Evolutionary conservation across 352 stramenopile genomes (phyloP).

Genomic region (Pythium dissimile): DNA sequence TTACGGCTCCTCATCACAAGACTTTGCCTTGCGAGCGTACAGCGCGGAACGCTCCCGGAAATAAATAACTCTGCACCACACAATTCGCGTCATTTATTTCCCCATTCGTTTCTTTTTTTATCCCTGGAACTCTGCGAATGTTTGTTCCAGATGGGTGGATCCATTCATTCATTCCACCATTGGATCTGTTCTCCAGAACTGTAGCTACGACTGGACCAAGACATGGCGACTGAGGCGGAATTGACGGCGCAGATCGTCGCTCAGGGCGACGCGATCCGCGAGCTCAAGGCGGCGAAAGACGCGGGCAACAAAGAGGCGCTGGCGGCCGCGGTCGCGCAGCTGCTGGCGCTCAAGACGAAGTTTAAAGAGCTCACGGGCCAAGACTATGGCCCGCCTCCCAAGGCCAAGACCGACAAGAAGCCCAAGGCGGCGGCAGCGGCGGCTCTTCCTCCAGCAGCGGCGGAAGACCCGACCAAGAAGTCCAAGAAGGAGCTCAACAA

Average conservation of each 20-base stretch:
- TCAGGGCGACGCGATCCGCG: slow-evolving; percentile 70
- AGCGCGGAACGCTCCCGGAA: slow-evolving; percentile 16
- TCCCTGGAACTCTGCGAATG: not conserved
- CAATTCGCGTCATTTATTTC: slow-evolving; percentile 7
- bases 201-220: too few species aligned
- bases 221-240: slow-evolving; percentile 43
- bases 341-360: slow-evolving; percentile 72
- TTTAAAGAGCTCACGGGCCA: slow-evolving; percentile 76
- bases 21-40: slow-evolving; percentile 21
- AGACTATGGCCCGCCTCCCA: slow-evolving; percentile 60
- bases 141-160: not conserved
- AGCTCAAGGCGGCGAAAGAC: slow-evolving; percentile 62
- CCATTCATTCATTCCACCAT: not conserved
- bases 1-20: slow-evolving; percentile 13
- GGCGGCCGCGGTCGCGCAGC: slow-evolving; percentile 43
- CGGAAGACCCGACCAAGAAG: slow-evolving; percentile 59
- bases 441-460: too few species aligned
- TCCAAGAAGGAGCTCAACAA: slow-evolving; percentile 90
- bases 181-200: too few species aligned
- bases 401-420: slow-evolving; percentile 69
- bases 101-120: not conserved
- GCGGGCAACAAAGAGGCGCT: slow-evolving; percentile 42
- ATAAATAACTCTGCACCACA: slow-evolving; percentile 12
- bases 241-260: slow-evolving; percentile 56
- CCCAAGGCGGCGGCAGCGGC: slow-evolving; percentile 9